A percentile compares a stretch with the other conserved stretches of the same genome.
Conservation (phyloP, 805 yeast species). For the Metschnikowia gruessii region DNA sequence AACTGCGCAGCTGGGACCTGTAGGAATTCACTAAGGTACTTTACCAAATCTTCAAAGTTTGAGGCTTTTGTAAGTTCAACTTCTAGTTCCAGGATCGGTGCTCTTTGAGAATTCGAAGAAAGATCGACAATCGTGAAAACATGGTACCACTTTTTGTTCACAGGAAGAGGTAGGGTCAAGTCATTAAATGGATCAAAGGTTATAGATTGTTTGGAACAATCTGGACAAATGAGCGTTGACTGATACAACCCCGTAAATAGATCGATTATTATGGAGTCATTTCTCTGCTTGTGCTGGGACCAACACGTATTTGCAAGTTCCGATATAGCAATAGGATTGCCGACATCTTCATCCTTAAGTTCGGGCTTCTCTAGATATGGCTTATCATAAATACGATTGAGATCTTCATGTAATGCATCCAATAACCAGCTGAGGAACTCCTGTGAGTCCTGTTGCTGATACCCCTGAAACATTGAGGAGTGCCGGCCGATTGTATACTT, state of each 20-base stretch:
- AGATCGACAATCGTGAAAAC: constrained; percentile 62
- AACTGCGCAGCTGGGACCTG: constrained; percentile 26
- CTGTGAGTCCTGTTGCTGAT: constrained; percentile 90
- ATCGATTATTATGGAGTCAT: constrained; percentile 82
- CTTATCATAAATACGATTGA: constrained; percentile 76
- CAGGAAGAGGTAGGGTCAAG: constrained; percentile 84
- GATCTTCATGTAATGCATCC: constrained; percentile 89
- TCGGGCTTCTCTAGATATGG: constrained; percentile 92
- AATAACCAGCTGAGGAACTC: constrained; percentile 85
- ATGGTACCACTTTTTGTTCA: constrained; percentile 67
- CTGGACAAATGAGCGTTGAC: constrained; percentile 87
- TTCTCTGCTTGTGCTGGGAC: constrained; percentile 73
- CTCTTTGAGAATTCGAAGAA: constrained; percentile 30
- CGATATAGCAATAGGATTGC: constrained; percentile 50
- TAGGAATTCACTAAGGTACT: constrained; percentile 53
- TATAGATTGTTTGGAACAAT: constrained; percentile 70
- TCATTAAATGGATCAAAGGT: constrained; percentile 95
- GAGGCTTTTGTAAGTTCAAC: constrained; percentile 70
- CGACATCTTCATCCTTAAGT: constrained; percentile 56
- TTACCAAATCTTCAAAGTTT: constrained; percentile 59
- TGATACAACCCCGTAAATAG: constrained; percentile 88
- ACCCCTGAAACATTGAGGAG: constrained; percentile 75
- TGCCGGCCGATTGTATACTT: constrained; percentile 74
- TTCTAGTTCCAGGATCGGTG: constrained; percentile 50
- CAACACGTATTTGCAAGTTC: constrained; percentile 73